Base-by-base conservation (phyloP, 257 asterid genomes). In the Plectranthus barbatus region DNA sequence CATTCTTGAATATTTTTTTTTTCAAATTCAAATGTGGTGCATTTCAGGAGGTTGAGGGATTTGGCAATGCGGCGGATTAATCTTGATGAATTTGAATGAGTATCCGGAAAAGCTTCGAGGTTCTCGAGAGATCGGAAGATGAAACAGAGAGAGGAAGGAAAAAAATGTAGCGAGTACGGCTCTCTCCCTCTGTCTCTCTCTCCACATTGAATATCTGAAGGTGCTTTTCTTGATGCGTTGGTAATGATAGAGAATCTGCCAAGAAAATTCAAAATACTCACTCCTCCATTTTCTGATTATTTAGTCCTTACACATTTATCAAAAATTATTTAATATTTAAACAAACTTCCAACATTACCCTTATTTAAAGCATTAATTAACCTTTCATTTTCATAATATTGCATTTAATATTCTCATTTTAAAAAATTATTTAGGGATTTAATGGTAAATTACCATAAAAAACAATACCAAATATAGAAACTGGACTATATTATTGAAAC, bases 221-320 rank as follows among this genome's bases (percentile, higher is more conserved):
- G 67, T 63, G 75, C 81, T 72, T 76, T 74, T 64, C 71, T 68
- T 68, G 78, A 76, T 67, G 72, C 66, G 57, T 47, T 63, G 64
- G 53, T 45, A 51, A 48, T 50, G 72, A 40, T 65, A 60, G 64
- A 60, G 70, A 53, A 53, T 60, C 60, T 60, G 70, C 24, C 36
- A 61, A 59, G 48, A 55, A n/a, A n/a, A n/a, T n/a, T n/a, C n/a
- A n/a, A n/a, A n/a, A n/a, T n/a, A n/a, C n/a, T n/a, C n/a, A n/a
- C n/a, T n/a, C n/a, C n/a, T n/a, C n/a, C n/a, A n/a, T n/a, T n/a
- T n/a, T n/a, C n/a, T n/a, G n/a, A n/a, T n/a, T n/a, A n/a, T n/a
- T n/a, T n/a, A n/a, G n/a, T n/a, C n/a, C n/a, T n/a, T n/a, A n/a
- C n/a, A n/a, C n/a, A n/a, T n/a, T n/a, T n/a, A n/a, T n/a, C n/a